A percentile compares a stretch with the other conserved stretches of the same genome.
Evolutionary conservation across 805 yeast genomes (phyloP).

Genomic region (Wickerhamiella brachini): DNA sequence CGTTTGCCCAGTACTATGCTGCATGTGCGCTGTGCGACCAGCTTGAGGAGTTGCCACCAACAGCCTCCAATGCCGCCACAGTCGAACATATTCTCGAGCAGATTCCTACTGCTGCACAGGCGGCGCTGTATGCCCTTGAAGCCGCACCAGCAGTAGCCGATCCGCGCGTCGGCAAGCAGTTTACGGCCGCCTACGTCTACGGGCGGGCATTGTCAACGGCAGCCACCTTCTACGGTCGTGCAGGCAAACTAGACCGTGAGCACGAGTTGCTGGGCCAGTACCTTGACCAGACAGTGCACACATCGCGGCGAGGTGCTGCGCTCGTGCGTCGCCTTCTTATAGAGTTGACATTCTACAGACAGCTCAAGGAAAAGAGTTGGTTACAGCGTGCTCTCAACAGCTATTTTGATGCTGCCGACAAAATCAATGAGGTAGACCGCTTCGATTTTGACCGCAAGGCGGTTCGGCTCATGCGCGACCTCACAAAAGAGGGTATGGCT

Average conservation of each 20-base stretch:
- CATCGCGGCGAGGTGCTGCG: conserved; percentile 13
- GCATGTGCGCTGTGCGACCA: conserved; percentile 14
- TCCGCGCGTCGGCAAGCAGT: conserved; percentile 1
- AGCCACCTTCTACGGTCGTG: conserved; percentile 15
- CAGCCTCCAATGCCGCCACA: background rate
- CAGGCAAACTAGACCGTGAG: conserved; percentile 12
- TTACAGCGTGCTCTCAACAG: conserved; percentile 18
- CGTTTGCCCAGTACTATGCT: conserved; percentile 11
- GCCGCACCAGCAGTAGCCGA: background rate
- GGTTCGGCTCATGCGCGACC: conserved; percentile 9
- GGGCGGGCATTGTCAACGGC: conserved; percentile 15
- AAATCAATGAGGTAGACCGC: conserved; percentile 11
- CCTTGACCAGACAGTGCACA: conserved; percentile 10
- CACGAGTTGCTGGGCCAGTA: conserved; percentile 15
- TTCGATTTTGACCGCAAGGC: conserved; percentile 19
- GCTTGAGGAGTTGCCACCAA: conserved; percentile 11
- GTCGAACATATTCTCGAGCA: background rate
- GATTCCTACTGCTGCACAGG: background rate
- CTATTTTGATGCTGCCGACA: conserved; percentile 17
- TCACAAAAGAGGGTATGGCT: conserved; percentile 10
- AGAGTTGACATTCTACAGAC: conserved; percentile 14
- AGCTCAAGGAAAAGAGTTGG: conserved; percentile 17
- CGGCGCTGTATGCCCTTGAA: background rate
- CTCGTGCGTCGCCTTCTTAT: conserved; percentile 18
- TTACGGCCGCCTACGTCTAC: conserved; percentile 15